phyloP scores from a whole-genome alignment of 345 rosid genomes.

The Brassica juncea region DNA sequence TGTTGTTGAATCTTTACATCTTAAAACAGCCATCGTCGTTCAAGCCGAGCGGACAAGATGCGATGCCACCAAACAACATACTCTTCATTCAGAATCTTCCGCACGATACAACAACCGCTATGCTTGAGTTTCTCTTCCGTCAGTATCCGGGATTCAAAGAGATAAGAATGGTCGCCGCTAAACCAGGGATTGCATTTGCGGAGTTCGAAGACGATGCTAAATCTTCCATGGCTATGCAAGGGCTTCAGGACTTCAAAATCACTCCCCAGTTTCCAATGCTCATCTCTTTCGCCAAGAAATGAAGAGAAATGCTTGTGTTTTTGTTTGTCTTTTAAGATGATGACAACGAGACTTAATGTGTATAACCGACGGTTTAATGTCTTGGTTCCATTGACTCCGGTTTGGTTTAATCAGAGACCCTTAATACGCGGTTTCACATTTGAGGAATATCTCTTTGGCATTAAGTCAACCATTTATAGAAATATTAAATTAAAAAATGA shows the following conservation, averaged over 20 bases:
- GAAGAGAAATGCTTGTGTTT: slow-evolving; percentile 4
- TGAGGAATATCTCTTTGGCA: too few species aligned
- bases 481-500: background rate
- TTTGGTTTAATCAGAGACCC: slow-evolving; percentile 25
- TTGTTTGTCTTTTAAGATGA: background rate
- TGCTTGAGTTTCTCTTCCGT: slow-evolving; percentile 78
- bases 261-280: slow-evolving; percentile 84
- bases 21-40: slow-evolving; percentile 57
- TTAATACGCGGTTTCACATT: slow-evolving; percentile 30
- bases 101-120: slow-evolving; percentile 70
- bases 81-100: slow-evolving; percentile 94
- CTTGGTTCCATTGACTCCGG: slow-evolving; percentile 12
- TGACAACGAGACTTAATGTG: background rate
- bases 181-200: slow-evolving; percentile 93
- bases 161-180: slow-evolving; percentile 87
- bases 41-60: slow-evolving; percentile 59
- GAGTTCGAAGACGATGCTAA: slow-evolving; percentile 89
- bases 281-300: slow-evolving; percentile 90
- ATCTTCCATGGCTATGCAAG: slow-evolving; percentile 81
- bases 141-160: slow-evolving; percentile 92
- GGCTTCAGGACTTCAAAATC: slow-evolving; percentile 90
- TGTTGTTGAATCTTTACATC: background rate
- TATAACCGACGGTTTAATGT: slow-evolving; percentile 30
- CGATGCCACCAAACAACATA: slow-evolving; percentile 76
- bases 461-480: slow-evolving; percentile 29